A percentile compares a stretch with the other conserved stretches of the same genome.
phyloP scores from a whole-genome alignment of 306 rosid genomes.

The Cyamopsis tetragonoloba region DNA sequence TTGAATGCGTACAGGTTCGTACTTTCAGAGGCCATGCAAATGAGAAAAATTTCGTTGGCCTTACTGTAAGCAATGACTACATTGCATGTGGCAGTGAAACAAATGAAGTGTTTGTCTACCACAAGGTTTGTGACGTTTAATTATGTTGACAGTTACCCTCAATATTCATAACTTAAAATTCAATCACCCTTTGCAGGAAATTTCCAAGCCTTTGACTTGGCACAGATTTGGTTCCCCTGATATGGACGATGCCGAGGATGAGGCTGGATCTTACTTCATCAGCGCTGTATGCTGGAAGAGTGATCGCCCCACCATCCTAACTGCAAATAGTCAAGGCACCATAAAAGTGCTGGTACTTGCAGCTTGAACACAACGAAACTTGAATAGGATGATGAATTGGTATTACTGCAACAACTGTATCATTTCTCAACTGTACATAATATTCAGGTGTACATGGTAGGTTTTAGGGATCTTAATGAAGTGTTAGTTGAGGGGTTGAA shows the following conservation, averaged over 20 bases:
- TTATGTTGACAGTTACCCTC: not conserved
- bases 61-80: constrained; percentile 81
- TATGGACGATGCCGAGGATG: constrained; percentile 71
- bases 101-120: constrained; percentile 92
- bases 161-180: constrained; percentile 16
- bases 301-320: constrained; percentile 85
- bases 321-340: constrained; percentile 96
- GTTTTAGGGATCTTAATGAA: constrained; percentile 23
- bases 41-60: constrained; percentile 97
- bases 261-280: constrained; percentile 77
- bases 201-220: constrained; percentile 78
- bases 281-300: constrained; percentile 99
- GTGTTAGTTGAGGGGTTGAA: not conserved
- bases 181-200: constrained; percentile 57
- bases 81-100: constrained; percentile 98
- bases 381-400: constrained; percentile 8
- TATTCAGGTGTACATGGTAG: constrained; percentile 37
- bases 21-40: constrained; percentile 87
- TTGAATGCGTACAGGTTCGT: constrained; percentile 53
- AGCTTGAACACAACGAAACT: constrained; percentile 38
- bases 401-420: not conserved
- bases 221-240: constrained; percentile 84
- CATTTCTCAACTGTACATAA: constrained; percentile 31
- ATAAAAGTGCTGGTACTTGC: constrained; percentile 95
- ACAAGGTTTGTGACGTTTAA: constrained; percentile 60